These are phyloP conservation scores for Otatea glauca DNA, from an alignment of 176 grass and related monocot species.

Conservation along the genomic window DNA sequence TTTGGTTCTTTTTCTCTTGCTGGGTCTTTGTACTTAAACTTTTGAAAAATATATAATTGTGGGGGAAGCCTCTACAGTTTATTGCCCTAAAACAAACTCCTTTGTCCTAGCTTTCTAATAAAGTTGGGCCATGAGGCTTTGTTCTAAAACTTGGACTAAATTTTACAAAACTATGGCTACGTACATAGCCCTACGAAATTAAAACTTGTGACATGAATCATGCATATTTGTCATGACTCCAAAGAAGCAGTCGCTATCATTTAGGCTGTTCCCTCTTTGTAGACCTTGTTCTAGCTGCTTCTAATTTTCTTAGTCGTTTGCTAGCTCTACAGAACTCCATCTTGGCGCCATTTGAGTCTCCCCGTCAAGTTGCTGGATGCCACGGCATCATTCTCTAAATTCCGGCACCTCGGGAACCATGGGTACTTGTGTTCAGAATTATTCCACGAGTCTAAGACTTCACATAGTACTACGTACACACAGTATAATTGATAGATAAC, in stretches of 20 bases:
- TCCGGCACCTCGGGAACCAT: not conserved
- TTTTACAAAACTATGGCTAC: not conserved
- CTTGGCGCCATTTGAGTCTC: conserved; percentile 27
- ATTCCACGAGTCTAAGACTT: conserved; percentile 27
- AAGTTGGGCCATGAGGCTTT: not conserved
- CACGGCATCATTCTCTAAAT: conserved; percentile 44
- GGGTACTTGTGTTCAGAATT: conserved; percentile 23
- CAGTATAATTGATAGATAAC: not conserved
- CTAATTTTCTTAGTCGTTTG: conserved; percentile 24
- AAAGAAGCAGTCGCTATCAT: not conserved
- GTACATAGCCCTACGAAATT: not conserved
- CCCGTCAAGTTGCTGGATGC: conserved; percentile 39
- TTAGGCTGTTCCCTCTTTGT: conserved; percentile 15
- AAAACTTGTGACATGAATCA: not conserved
- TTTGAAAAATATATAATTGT: no score
- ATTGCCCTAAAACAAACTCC: no score
- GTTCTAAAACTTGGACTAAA: not conserved
- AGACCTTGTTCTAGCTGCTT: conserved; percentile 10
- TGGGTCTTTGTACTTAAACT: no score
- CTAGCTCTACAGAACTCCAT: conserved; percentile 36
- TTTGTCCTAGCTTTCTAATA: conserved; percentile 16
- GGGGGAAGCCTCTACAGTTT: no score
- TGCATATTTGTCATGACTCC: not conserved
- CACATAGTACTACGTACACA: not conserved
- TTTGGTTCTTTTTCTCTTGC: no score